These are phyloP conservation scores for Boechera retrofracta DNA, from an alignment of 345 rosid species.

Conservation along the genomic window DNA sequence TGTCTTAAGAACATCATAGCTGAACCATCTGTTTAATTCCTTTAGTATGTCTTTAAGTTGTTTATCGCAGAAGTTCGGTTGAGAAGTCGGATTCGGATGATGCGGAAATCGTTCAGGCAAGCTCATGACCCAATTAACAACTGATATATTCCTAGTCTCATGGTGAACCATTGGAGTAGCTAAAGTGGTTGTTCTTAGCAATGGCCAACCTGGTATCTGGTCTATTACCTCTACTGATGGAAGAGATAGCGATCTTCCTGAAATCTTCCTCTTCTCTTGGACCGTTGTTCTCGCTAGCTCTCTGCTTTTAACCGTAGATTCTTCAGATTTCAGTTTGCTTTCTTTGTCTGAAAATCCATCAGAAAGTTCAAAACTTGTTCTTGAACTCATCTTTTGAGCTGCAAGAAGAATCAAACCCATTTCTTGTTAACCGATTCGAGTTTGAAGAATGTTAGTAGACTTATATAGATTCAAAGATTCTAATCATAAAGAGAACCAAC, in stretches of 20 bases:
- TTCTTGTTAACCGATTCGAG: slow-evolving; percentile 17
- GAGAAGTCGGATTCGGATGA: slow-evolving; percentile 38
- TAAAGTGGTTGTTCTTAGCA: slow-evolving; percentile 56
- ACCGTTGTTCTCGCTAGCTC: slow-evolving; percentile 25
- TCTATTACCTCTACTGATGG: slow-evolving; percentile 57
- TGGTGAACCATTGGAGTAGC: slow-evolving; percentile 48
- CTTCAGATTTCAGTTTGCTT: slow-evolving; percentile 53
- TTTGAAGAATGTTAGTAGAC: slow-evolving; percentile 10
- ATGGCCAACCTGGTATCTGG: slow-evolving; percentile 85
- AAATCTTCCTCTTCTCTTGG: slow-evolving; percentile 36
- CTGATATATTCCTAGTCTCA: slow-evolving; percentile 57
- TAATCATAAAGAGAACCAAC: slow-evolving; percentile 27
- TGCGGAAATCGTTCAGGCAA: slow-evolving; percentile 68
- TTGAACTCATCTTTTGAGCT: slow-evolving; percentile 58
- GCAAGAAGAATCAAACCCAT: slow-evolving; percentile 35
- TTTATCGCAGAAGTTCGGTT: slow-evolving; percentile 33
- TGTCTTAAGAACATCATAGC: slow-evolving; percentile 58
- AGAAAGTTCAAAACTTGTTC: slow-evolving; percentile 49
- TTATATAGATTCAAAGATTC: slow-evolving; percentile 11
- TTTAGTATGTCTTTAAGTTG: slow-evolving; percentile 51
- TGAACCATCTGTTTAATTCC: slow-evolving; percentile 57
- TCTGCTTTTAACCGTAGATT: slow-evolving; percentile 31
- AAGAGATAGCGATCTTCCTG: slow-evolving; percentile 51
- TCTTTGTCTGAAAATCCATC: slow-evolving; percentile 43
- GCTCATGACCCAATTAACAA: slow-evolving; percentile 88